These are phyloP conservation scores for Zymoseptoria pseudotritici DNA, from an alignment of 2,329 filamentous ascomycete species.

Conservation along the genomic window DNA sequence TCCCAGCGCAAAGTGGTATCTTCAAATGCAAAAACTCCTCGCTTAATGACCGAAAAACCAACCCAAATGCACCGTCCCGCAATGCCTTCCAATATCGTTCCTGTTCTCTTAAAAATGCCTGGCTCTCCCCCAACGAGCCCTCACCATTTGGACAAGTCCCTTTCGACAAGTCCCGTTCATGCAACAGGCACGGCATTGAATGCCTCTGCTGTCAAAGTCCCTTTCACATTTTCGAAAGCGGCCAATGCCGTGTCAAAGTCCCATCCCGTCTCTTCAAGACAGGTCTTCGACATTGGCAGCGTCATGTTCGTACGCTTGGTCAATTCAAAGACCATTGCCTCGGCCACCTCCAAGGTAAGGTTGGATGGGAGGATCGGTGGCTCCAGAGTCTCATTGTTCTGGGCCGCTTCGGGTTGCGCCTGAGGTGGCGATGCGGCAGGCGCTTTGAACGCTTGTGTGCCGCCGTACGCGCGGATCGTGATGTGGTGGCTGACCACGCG, in stretches of 20 bases:
- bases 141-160: background rate
- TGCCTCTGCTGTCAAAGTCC: constrained; percentile 36
- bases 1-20: background rate
- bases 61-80: background rate
- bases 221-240: constrained; percentile 70
- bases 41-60: background rate
- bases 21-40: background rate
- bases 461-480: constrained; percentile 61
- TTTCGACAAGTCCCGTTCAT: background rate
- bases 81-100: background rate
- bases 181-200: constrained; percentile 20
- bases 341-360: constrained; percentile 25
- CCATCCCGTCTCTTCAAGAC: constrained; percentile 72
- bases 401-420: constrained; percentile 9
- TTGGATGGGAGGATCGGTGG: constrained; percentile 20
- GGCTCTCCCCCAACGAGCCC: background rate
- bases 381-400: constrained; percentile 6
- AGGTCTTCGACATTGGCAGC: constrained; percentile 69
- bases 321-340: constrained; percentile 62
- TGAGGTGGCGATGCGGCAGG: constrained; percentile 26
- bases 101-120: background rate
- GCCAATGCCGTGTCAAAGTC: constrained; percentile 66
- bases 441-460: constrained; percentile 42
- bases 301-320: constrained; percentile 75
- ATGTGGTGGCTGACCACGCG: constrained; percentile 76